Evolutionary conservation across 306 rosid species (phyloP).

Genomic region (Quillaja saponaria): DNA sequence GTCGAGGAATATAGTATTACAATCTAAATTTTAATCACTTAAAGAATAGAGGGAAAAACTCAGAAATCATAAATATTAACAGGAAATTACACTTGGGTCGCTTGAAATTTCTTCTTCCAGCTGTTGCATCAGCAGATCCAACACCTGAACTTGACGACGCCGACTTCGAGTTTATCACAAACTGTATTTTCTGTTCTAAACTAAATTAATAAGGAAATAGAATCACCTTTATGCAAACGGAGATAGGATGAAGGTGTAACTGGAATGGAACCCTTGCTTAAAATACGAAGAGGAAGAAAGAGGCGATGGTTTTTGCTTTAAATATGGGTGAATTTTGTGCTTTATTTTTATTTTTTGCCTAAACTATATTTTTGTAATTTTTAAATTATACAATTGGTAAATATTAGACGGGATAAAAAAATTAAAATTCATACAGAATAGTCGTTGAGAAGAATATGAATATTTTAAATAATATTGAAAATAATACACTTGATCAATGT

Average conservation of each 20-base stretch:
- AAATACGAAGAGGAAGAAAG: slow-evolving; percentile 11
- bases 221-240: neutral
- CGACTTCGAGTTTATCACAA: slow-evolving; percentile 54
- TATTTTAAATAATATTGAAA: too few relatives aligned
- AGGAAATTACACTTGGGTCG: slow-evolving; percentile 78
- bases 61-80: neutral
- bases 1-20: too few relatives aligned
- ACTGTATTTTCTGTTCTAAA: slow-evolving; percentile 3
- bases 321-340: neutral
- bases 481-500: too few relatives aligned
- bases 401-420: too few relatives aligned
- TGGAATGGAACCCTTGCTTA: slow-evolving; percentile 22
- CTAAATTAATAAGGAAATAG: neutral
- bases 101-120: slow-evolving; percentile 73
- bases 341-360: too few relatives aligned
- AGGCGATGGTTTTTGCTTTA: neutral
- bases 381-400: too few relatives aligned
- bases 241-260: neutral
- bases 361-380: too few relatives aligned
- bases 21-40: neutral
- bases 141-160: slow-evolving; percentile 66
- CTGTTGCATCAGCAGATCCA: slow-evolving; percentile 79
- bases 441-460: too few relatives aligned
- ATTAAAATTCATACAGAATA: too few relatives aligned
- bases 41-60: neutral